Conservation (phyloP, 2,329 filamentous ascomycete species). For the Aspergillus candidus region DNA sequence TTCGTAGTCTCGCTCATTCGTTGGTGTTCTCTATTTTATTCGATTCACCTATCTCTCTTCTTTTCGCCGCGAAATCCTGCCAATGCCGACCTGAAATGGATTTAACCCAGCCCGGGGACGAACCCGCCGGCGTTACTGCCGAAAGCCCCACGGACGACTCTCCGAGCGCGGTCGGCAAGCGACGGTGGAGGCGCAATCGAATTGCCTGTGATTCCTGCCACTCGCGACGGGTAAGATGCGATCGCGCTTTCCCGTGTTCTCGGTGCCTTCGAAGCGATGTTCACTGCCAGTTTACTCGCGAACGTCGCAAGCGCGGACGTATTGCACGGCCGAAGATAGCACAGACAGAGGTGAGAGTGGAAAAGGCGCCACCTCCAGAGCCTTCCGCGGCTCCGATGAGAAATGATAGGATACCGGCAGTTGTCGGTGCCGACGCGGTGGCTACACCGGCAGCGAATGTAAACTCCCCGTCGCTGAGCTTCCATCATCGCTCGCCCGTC, state of each 20-base stretch:
- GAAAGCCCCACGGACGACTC: slow-evolving; percentile 11
- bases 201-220: slow-evolving; percentile 90
- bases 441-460: slow-evolving; percentile 15
- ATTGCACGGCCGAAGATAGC: slow-evolving; percentile 69
- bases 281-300: slow-evolving; percentile 77
- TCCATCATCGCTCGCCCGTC: slow-evolving; percentile 22
- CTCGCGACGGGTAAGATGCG: slow-evolving; percentile 85
- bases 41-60: neutral
- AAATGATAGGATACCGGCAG: slow-evolving; percentile 1
- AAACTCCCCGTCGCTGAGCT: slow-evolving; percentile 19
- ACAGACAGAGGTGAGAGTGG: slow-evolving; percentile 8
- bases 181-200: slow-evolving; percentile 33
- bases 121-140: slow-evolving; percentile 10
- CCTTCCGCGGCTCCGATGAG: no score
- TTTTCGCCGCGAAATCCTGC: slow-evolving; percentile 1
- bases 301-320: slow-evolving; percentile 90
- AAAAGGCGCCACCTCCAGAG: neutral
- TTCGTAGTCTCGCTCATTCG: slow-evolving; percentile 1
- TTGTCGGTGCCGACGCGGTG: slow-evolving; percentile 5
- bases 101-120: slow-evolving; percentile 24
- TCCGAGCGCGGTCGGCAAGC: slow-evolving; percentile 21
- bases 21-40: neutral
- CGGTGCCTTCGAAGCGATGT: slow-evolving; percentile 72
- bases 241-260: slow-evolving; percentile 83
- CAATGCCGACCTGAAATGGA: slow-evolving; percentile 30